Percentiles rank a stretch among this genome's conserved stretches.
Evolutionary conservation across 2,329 filamentous ascomycete genomes (phyloP).

Genomic region (Akanthomyces dipterigenus): DNA sequence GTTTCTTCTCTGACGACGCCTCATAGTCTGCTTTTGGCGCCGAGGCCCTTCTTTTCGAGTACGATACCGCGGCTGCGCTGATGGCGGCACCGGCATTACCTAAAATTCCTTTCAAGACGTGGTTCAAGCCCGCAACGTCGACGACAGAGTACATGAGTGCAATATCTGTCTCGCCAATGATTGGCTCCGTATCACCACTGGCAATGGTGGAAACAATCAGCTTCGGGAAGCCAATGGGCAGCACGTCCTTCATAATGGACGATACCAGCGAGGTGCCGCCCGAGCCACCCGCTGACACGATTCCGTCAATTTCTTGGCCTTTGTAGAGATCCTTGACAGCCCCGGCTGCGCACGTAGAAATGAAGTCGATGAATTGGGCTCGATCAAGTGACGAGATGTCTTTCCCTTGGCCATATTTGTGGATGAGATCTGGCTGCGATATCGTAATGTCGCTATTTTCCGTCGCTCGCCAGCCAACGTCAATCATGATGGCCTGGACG

Average conservation of each 20-base stretch:
- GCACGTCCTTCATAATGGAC: slow-evolving; percentile 50
- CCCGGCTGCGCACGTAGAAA: slow-evolving; percentile 41
- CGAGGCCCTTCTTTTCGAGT: slow-evolving; percentile 18
- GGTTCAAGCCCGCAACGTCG: slow-evolving; percentile 61
- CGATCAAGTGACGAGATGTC: slow-evolving; percentile 37
- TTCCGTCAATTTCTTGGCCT: slow-evolving; percentile 40
- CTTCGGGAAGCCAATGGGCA: slow-evolving; percentile 63
- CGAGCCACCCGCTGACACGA: slow-evolving; percentile 56
- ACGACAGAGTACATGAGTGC: slow-evolving; percentile 66
- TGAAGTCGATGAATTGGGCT: slow-evolving; percentile 49
- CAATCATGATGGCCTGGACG: slow-evolving; percentile 22
- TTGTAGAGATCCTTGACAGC: slow-evolving; percentile 34
- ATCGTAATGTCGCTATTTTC: slow-evolving; percentile 41
- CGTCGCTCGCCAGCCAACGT: slow-evolving; percentile 41
- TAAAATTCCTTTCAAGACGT: slow-evolving; percentile 50
- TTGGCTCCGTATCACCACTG: slow-evolving; percentile 55
- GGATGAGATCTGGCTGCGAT: slow-evolving; percentile 35
- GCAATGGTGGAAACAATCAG: slow-evolving; percentile 65
- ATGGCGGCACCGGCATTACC: slow-evolving; percentile 58
- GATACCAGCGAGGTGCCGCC: slow-evolving; percentile 56
- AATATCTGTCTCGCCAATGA: slow-evolving; percentile 63
- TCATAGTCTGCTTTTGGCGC: neutral
- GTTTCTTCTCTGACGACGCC: slow-evolving; percentile 29
- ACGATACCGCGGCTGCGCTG: slow-evolving; percentile 47
- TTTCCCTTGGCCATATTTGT: slow-evolving; percentile 22